Conservation (phyloP, 2,329 filamentous ascomycete genomes). For the Mycogone perniciosa region DNA sequence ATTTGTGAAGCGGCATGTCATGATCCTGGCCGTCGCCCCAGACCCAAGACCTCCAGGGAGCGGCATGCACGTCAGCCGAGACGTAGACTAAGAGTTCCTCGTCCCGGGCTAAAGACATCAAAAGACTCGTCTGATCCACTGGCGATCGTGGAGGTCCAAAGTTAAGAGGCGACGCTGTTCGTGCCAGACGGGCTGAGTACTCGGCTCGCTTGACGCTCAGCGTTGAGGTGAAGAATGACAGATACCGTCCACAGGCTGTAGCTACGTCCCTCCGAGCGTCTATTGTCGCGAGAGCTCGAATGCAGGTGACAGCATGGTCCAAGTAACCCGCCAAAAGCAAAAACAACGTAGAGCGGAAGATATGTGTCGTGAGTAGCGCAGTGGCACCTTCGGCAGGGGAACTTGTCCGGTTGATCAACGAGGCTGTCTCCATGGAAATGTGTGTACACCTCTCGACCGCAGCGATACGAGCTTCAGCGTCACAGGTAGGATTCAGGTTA, state of each 20-base stretch:
- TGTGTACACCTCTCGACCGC: constrained; percentile 73
- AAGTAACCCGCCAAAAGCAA: constrained; percentile 70
- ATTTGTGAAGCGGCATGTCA: constrained; percentile 27
- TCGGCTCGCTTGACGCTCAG: constrained; percentile 52
- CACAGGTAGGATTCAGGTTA: constrained; percentile 70
- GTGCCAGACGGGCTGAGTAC: constrained; percentile 33
- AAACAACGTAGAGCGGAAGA: constrained; percentile 82
- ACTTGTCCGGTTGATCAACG: constrained; percentile 62
- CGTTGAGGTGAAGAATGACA: constrained; percentile 71
- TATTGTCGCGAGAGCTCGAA: constrained; percentile 65
- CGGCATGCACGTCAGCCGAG: constrained; percentile 78
- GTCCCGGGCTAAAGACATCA: constrained; percentile 46
- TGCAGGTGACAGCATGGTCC: constrained; percentile 64
- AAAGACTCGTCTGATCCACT: constrained; percentile 26
- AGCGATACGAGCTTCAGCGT: constrained; percentile 56
- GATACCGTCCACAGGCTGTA: constrained; percentile 69
- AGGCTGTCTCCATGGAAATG: constrained; percentile 71
- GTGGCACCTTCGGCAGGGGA: constrained; percentile 62
- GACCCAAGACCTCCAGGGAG: constrained; percentile 72
- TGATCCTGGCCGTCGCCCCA: constrained; percentile 59
- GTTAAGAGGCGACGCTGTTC: constrained; percentile 26
- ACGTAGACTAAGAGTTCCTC: constrained; percentile 86
- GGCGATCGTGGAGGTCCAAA: constrained; percentile 26
- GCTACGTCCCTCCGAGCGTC: constrained; percentile 67
- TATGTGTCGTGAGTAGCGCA: constrained; percentile 70